phyloP scores from a whole-genome alignment of 176 grass and related monocot species.

The Oryza longistaminata region DNA sequence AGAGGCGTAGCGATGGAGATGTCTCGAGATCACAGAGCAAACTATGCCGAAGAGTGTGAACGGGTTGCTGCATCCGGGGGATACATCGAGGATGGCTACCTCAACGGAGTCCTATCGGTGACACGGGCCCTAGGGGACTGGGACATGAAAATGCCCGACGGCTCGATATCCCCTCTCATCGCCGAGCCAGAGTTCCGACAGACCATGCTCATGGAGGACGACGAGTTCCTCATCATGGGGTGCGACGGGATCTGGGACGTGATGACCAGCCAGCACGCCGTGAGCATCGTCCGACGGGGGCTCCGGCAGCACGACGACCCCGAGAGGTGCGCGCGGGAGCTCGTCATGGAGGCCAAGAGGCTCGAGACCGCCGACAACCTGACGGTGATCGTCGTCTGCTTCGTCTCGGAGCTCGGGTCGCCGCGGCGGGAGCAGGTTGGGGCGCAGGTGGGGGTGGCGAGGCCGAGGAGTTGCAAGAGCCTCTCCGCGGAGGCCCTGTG shows the following conservation, averaged over 20 bases:
- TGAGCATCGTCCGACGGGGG: conserved; percentile 55
- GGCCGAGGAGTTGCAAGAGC: conserved; percentile 60
- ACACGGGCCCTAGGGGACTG: conserved; percentile 82
- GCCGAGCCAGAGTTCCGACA: conserved; percentile 78
- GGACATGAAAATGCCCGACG: conserved; percentile 70
- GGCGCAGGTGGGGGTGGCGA: background rate
- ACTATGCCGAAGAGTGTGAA: conserved; percentile 52
- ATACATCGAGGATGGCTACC: conserved; percentile 82
- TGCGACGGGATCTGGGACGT: conserved; percentile 86
- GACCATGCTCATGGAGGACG: conserved; percentile 42
- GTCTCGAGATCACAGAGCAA: conserved; percentile 76
- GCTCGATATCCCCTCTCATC: conserved; percentile 64
- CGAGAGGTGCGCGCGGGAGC: conserved; percentile 58
- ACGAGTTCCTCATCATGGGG: conserved; percentile 83
- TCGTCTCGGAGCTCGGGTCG: conserved; percentile 37
- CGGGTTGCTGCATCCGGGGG: conserved; percentile 62
- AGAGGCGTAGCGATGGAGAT: conserved; percentile 80
- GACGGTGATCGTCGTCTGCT: conserved; percentile 69
- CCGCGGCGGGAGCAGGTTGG: background rate
- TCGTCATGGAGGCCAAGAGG: conserved; percentile 64
- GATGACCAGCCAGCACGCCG: conserved; percentile 69
- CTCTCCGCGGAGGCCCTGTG: conserved; percentile 62
- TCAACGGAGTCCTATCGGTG: conserved; percentile 84
- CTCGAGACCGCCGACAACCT: conserved; percentile 69
- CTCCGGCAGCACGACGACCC: conserved; percentile 70